A percentile compares a stretch with the other conserved stretches of the same genome.
Evolutionary conservation across 371 early-diverging fungal species (phyloP).

Genomic region (Mortierella sp.): DNA sequence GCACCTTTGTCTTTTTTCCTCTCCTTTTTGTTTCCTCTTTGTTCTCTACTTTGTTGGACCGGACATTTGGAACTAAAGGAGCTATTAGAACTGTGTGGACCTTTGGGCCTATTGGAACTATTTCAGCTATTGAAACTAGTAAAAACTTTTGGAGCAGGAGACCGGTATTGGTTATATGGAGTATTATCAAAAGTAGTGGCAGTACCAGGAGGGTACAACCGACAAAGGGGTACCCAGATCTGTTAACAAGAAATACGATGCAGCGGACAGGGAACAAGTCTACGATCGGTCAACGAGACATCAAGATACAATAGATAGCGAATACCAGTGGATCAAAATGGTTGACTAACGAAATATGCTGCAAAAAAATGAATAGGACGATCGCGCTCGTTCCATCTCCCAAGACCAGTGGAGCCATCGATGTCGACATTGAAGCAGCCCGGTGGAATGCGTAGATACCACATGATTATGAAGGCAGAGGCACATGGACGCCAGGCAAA

Average conservation of each 20-base stretch:
- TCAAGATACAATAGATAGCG: no score
- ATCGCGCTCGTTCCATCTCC: constrained; percentile 70
- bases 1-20: background rate
- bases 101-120: no score
- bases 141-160: no score
- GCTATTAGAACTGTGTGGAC: no score
- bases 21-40: background rate
- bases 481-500: constrained; percentile 76
- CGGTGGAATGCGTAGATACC: constrained; percentile 92
- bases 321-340: background rate
- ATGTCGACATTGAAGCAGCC: constrained; percentile 73
- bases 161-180: no score
- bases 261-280: no score
- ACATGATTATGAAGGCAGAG: constrained; percentile 80
- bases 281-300: no score
- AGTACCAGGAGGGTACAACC: no score
- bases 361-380: constrained; percentile 45
- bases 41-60: background rate
- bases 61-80: background rate
- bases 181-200: no score
- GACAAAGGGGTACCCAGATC: no score
- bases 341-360: background rate
- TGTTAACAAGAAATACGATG: no score
- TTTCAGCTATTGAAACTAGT: no score
- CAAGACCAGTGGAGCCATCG: constrained; percentile 60